phyloP scores from a whole-genome alignment of 2,329 filamentous ascomycete species.

The Didymella pinodella region DNA sequence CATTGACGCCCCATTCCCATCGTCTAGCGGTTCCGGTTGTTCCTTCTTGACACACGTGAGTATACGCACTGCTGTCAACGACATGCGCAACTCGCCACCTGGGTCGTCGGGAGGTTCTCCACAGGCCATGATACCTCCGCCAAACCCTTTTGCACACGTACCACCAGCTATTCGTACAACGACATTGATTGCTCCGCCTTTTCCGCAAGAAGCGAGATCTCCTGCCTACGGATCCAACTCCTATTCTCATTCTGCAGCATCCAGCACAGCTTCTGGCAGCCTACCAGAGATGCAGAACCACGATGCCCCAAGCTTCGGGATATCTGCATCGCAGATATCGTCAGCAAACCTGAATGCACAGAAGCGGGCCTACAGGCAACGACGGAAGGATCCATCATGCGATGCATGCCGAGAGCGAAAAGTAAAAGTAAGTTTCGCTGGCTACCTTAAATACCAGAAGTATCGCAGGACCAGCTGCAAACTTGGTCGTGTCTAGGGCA shows the following conservation, averaged over 20 bases:
- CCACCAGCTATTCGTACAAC: slow-evolving; percentile 35
- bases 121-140: slow-evolving; percentile 44
- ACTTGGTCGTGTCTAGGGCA: neutral
- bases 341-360: slow-evolving; percentile 71
- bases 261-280: slow-evolving; percentile 46
- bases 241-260: slow-evolving; percentile 48
- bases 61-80: slow-evolving; percentile 19
- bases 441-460: neutral
- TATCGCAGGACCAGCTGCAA: neutral
- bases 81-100: slow-evolving; percentile 45
- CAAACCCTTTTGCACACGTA: slow-evolving; percentile 43
- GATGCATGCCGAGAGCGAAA: slow-evolving; percentile 91
- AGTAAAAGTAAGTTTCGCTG: slow-evolving; percentile 62
- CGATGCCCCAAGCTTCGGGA: slow-evolving; percentile 50
- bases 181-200: slow-evolving; percentile 41
- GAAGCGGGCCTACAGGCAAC: slow-evolving; percentile 92
- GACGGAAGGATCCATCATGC: slow-evolving; percentile 95
- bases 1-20: slow-evolving; percentile 14
- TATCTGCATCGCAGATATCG: slow-evolving; percentile 52
- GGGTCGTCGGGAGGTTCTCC: slow-evolving; percentile 45
- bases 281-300: slow-evolving; percentile 41
- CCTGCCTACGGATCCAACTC: slow-evolving; percentile 42
- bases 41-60: slow-evolving; percentile 26
- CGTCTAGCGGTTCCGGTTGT: slow-evolving; percentile 30
- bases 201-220: slow-evolving; percentile 43